Base-by-base conservation (phyloP, 2,329 filamentous ascomycete genomes). In the Clarireedia homoeocarpa region DNA sequence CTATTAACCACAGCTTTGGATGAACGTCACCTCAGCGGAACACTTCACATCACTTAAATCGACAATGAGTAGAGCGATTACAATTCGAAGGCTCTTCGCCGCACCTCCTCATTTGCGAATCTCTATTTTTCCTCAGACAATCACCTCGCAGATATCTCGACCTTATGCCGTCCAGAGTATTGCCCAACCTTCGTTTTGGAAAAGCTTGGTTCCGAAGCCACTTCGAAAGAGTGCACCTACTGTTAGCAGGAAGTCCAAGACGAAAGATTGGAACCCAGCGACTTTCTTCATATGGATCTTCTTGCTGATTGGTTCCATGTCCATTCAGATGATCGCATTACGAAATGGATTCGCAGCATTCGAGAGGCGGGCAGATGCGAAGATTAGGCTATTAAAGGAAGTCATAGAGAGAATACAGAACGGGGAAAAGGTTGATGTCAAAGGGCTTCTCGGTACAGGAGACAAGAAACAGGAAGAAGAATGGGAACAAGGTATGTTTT, bases 221-320 rank as follows among this genome's bases (percentile, higher is more conserved):
- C 66, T 85, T 47, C 80, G 82, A n/a, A 65, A 68, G 59, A 58
- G 59, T 71, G 68, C 73, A 68, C 62, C 75, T 63, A 15, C 65
- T 60, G 46, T 55, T 40, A 61, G 64, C 44, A 73, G 73, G 65
- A 71, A 73, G 36, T 65, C 70, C 24, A 80, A 77, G 61, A 73
- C 78, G 15, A 85, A 81, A 67, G 81, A 83, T 63, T 89, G 86
- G 84, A 92, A 92, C 64, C 88, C 89, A 2, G 87, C 87, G 20
- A 91, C 85, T 0, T 92, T 90, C 67, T 94, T 85, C 70, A 89
- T 92, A 63, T 76, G 85, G 65, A 89, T 92, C 61, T 91, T 91
- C 66, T 76, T 91, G 42, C 79, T 97, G 61, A 92, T 97, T 61
- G 95, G 95, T 4, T 96, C 90, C 59, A 95, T 96, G 78, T 89